phyloP scores from a whole-genome alignment of 75 land plant species.

The Picea sitchensis region DNA sequence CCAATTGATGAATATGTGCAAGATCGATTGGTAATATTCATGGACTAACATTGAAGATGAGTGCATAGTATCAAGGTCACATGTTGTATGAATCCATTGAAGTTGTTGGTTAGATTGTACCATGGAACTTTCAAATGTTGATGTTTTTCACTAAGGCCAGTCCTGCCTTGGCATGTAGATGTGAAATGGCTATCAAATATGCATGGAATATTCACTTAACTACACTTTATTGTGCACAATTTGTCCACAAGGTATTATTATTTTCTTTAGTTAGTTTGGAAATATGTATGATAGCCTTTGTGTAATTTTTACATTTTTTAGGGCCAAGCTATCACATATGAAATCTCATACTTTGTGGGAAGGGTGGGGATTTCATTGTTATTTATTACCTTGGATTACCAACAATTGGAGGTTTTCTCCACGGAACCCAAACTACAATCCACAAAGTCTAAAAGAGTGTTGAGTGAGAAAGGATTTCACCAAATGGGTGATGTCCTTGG shows the following conservation, averaged over 20 bases:
- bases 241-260: slow-evolving; percentile 50
- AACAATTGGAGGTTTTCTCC: too few species aligned
- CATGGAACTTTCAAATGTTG: slow-evolving; percentile 75
- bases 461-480: too few species aligned
- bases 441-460: too few species aligned
- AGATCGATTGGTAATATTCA: slow-evolving; percentile 73
- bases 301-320: too few species aligned
- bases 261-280: too few species aligned
- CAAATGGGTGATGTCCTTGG: too few species aligned
- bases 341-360: too few species aligned
- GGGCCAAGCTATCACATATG: too few species aligned
- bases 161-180: slow-evolving; percentile 77
- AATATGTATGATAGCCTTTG: too few species aligned
- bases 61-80: slow-evolving; percentile 37
- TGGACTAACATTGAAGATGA: slow-evolving; percentile 57
- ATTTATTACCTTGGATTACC: too few species aligned
- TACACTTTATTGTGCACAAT: slow-evolving; percentile 62
- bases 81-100: slow-evolving; percentile 65
- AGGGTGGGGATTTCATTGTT: too few species aligned
- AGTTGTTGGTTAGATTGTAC: slow-evolving; percentile 66
- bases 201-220: slow-evolving; percentile 24
- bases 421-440: too few species aligned
- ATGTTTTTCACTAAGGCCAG: slow-evolving; percentile 62
- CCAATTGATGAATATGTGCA: not conserved
- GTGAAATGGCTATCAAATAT: slow-evolving; percentile 69